These are phyloP conservation scores for Lizonia empirigonia DNA, from an alignment of 2,329 filamentous ascomycete genomes.

Conservation along the genomic window DNA sequence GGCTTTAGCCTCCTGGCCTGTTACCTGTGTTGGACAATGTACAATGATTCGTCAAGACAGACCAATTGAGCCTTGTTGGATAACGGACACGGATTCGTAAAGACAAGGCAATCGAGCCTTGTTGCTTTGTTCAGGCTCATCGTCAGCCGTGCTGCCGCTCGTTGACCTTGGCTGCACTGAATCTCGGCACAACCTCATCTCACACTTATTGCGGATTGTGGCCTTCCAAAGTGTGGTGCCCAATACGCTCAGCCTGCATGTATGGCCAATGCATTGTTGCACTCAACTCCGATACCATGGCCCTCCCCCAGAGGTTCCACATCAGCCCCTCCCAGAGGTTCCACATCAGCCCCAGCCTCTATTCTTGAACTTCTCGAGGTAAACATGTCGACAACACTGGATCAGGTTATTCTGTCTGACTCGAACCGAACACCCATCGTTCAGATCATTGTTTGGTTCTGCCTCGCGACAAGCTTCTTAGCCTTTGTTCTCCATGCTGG, in stretches of 20 bases:
- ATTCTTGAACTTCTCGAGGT: no score
- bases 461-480: conserved; percentile 23
- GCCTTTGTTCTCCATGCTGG: conserved; percentile 29
- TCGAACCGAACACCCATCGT: conserved; percentile 30
- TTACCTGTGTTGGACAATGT: no score
- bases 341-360: no score
- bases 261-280: neutral
- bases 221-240: neutral
- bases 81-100: neutral
- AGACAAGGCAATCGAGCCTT: neutral
- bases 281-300: no score
- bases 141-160: neutral
- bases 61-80: neutral
- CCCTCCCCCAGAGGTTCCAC: no score
- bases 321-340: no score
- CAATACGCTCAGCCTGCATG: neutral
- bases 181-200: neutral
- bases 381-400: conserved; percentile 9
- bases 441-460: conserved; percentile 34
- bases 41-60: neutral
- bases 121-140: neutral
- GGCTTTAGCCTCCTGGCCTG: no score
- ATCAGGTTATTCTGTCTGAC: conserved; percentile 25
- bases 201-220: neutral
- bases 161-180: neutral